Evolutionary conservation across 345 rosid species (phyloP).

Genomic region (Populus tremula): DNA sequence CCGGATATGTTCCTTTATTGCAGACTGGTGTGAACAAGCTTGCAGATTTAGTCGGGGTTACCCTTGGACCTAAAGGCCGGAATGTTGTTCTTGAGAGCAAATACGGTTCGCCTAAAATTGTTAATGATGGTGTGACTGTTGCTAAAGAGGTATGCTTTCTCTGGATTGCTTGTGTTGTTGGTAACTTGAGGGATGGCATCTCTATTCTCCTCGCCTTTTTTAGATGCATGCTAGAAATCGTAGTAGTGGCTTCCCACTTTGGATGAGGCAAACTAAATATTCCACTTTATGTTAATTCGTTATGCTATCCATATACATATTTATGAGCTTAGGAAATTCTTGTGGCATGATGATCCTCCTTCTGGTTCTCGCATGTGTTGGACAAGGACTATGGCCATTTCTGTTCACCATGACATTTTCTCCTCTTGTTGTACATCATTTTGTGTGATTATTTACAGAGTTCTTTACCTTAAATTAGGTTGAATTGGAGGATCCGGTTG

Average conservation of each 20-base stretch:
- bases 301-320: not conserved
- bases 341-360: not conserved
- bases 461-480: constrained; percentile 44
- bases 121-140: constrained; percentile 95
- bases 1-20: constrained; percentile 13
- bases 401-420: too few relatives aligned
- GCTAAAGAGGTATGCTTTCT: constrained; percentile 75
- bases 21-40: constrained; percentile 98
- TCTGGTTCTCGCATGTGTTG: not conserved
- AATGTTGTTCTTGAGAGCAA: constrained; percentile 99
- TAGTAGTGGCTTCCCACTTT: not conserved
- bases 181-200: not conserved
- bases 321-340: not conserved
- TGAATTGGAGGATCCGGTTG: constrained; percentile 96
- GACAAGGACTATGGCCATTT: too few relatives aligned
- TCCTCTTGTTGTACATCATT: not conserved
- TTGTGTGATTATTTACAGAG: not conserved
- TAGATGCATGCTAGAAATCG: not conserved
- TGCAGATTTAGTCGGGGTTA: constrained; percentile 95
- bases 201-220: not conserved
- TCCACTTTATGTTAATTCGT: not conserved
- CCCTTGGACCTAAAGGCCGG: constrained; percentile 94
- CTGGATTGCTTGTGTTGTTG: not conserved
- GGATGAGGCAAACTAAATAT: not conserved
- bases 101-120: constrained; percentile 96